Evolutionary conservation across 352 stramenopile genomes (phyloP).

Genomic region (Phytophthora sansomeana): DNA sequence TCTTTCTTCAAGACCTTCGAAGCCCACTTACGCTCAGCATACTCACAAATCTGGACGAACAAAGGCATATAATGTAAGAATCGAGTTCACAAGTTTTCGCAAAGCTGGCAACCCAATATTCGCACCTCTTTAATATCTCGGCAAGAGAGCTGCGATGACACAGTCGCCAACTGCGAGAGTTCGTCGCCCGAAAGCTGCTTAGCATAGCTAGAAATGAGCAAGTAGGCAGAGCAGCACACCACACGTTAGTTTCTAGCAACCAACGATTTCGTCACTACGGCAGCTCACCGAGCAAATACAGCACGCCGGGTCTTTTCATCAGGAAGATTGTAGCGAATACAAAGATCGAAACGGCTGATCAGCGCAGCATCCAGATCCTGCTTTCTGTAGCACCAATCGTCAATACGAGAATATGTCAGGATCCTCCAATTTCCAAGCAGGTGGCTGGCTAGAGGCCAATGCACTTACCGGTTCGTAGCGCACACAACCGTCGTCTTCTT

Average conservation of each 20-base stretch:
- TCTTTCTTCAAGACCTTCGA: constrained; percentile 91
- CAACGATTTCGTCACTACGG: not conserved
- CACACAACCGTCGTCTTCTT: constrained; percentile 94
- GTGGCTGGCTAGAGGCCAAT: not conserved
- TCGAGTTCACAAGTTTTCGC: not conserved
- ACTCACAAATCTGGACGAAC: constrained; percentile 90
- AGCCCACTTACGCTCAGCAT: constrained; percentile 93
- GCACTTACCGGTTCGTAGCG: constrained; percentile 86
- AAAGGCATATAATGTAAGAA: not conserved
- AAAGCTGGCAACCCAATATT: not conserved
- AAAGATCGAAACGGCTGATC: constrained; percentile 94
- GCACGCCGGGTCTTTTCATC: constrained; percentile 81
- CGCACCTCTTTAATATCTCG: constrained; percentile 94
- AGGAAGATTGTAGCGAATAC: constrained; percentile 92
- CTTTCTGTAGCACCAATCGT: constrained; percentile 63
- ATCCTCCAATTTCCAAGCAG: not conserved
- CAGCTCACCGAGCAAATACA: constrained; percentile 87
- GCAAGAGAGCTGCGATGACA: constrained; percentile 90
- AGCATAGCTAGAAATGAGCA: constrained; percentile 66
- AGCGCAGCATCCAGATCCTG: constrained; percentile 93
- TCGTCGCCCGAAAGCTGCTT: constrained; percentile 89
- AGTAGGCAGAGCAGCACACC: not conserved
- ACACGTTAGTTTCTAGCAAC: not conserved
- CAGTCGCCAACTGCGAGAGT: constrained; percentile 73
- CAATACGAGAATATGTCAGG: not conserved